phyloP scores from a whole-genome alignment of 305 asterid species.

The Nicotiana rustica region DNA sequence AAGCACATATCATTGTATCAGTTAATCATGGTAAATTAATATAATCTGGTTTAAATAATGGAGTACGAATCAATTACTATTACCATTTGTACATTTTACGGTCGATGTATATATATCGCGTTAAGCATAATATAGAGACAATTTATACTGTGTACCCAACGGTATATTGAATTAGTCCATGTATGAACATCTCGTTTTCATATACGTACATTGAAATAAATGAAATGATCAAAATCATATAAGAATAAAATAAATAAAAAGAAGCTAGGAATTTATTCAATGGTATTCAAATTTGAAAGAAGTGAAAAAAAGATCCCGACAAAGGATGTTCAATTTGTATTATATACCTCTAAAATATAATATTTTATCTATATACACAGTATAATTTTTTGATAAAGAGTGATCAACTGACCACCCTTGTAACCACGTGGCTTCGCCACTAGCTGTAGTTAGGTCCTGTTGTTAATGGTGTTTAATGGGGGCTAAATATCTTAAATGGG shows the following conservation, averaged over 20 bases:
- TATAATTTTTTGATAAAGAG: too few relatives aligned
- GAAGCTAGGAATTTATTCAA: too few relatives aligned
- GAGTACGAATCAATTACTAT: not conserved
- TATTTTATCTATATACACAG: too few relatives aligned
- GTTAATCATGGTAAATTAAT: not conserved
- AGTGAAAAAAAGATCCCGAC: too few relatives aligned
- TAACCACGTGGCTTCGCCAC: too few relatives aligned
- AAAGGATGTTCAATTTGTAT: too few relatives aligned
- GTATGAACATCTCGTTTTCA: not conserved
- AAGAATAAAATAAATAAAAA: not conserved
- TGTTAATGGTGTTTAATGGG: not conserved
- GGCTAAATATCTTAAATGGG: not conserved
- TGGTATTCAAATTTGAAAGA: too few relatives aligned
- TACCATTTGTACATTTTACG: not conserved
- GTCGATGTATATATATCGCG: not conserved
- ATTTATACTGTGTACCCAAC: not conserved
- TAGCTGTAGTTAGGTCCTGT: not conserved
- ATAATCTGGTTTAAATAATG: too few relatives aligned
- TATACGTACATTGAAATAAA: not conserved
- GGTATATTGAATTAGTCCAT: not conserved
- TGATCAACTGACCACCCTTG: too few relatives aligned
- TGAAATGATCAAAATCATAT: not conserved
- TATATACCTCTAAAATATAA: too few relatives aligned
- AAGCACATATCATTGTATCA: not conserved
- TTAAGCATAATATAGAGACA: not conserved